A percentile compares a stretch with the other conserved stretches of the same genome.
phyloP scores from a whole-genome alignment of 202 grass and related monocot genomes.

The Setaria italica region DNA sequence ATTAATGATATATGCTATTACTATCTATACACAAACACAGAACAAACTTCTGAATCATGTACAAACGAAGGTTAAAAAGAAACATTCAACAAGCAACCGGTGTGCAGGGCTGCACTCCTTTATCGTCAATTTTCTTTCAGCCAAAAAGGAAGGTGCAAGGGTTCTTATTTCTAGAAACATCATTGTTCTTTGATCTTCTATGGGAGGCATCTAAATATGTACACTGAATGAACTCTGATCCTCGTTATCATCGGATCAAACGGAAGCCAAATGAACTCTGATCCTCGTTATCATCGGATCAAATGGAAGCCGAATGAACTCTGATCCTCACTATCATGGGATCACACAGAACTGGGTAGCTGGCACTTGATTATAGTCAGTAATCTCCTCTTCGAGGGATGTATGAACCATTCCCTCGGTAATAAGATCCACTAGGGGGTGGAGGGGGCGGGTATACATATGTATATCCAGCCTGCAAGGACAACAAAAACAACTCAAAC shows the following conservation, averaged over 20 bases:
- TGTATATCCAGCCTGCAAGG: conserved; percentile 38
- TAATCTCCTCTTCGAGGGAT: conserved; percentile 42
- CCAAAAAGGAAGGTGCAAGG: neutral
- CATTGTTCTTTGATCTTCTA: neutral
- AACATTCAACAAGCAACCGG: neutral
- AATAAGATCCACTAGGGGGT: conserved; percentile 36
- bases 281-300: too few species aligned
- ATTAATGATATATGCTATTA: too few species aligned
- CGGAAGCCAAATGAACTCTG: too few species aligned
- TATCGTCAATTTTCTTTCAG: neutral
- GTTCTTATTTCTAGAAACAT: neutral
- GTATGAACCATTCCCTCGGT: conserved; percentile 5
- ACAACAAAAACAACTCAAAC: neutral
- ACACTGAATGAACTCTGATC: neutral
- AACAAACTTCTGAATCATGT: too few species aligned
- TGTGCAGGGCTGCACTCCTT: neutral
- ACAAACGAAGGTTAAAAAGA: too few species aligned
- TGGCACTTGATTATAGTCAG: conserved; percentile 21
- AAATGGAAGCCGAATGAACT: neutral
- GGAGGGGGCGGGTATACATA: conserved; percentile 28
- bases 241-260: too few species aligned
- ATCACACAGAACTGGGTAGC: neutral
- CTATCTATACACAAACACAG: too few species aligned
- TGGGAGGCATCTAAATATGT: neutral
- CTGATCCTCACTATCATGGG: neutral